Evolutionary conservation across 2,329 filamentous ascomycete species (phyloP), one percentile per base, ranked within the genome.

Genomic region (Fulvia fulva): DNA sequence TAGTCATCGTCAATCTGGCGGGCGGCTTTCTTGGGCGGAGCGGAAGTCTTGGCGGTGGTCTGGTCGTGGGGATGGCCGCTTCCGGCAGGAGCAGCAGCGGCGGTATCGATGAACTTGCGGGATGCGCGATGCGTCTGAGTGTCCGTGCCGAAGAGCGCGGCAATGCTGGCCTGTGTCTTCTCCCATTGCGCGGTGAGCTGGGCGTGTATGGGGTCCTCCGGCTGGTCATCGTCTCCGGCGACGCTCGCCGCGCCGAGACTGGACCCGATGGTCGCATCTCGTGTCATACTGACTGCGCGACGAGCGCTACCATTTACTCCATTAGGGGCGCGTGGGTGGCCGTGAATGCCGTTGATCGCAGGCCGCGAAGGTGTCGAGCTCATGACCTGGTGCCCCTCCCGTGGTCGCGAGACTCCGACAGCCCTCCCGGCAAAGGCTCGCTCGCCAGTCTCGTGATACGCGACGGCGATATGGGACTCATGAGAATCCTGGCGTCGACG

Each of bases 1-100:
- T 93, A 92, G 75, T 93, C 88, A 68, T 93, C 90, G 67, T 91
- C 86, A 80, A 93, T 91, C 71, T 85, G 81, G 68, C 90, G 83
- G 73, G 88, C 88, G 49, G 85, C 81, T 75, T 89, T 88, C 77
- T 94, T 96, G 78, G 86, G 68, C 76, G 77, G 69, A 77, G 76
- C 71, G 76, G 74, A 67, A 72, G 71, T 71, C 73, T 76, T 80
- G 74, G 73, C 76, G n/a, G 16, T 32, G n/a, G 25, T n/a, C 4
- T 41, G 26, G 70, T 69, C 74, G 67, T 72, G 71, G 66, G 60
- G 63, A 43, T 55, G 55, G 43, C 53, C 50, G 43, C 56, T 49
- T 47, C 58, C 56, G 51, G 61, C 37, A 22, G 52, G 22, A n/a
- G 56, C 56, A 23, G 55, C 19, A 23, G 55, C 56, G 57, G 56